These are phyloP conservation scores for Amoebophrya sp. DNA, from an alignment of 169 alveolate species.

Conservation along the genomic window DNA sequence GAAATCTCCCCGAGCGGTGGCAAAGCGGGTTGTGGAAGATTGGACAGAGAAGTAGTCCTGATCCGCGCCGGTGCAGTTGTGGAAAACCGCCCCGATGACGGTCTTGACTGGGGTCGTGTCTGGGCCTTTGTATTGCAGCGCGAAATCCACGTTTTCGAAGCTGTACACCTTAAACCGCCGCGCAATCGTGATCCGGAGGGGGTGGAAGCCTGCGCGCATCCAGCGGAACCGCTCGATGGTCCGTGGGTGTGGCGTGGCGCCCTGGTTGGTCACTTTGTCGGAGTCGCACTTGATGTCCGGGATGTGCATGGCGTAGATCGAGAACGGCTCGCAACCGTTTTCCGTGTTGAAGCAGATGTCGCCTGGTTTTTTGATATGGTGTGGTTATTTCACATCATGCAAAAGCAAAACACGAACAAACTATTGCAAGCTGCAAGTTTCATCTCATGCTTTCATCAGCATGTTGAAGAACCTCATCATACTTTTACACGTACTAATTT, in stretches of 20 bases:
- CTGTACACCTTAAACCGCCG: background rate
- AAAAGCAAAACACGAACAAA: no score
- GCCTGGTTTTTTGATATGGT: background rate
- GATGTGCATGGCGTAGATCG: background rate
- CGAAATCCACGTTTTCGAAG: background rate
- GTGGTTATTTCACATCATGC: no score
- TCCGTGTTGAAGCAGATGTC: slow-evolving; percentile 1
- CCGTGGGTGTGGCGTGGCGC: background rate
- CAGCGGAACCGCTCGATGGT: background rate
- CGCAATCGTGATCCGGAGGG: background rate
- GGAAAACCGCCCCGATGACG: background rate
- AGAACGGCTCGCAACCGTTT: background rate
- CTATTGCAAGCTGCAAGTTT: no score
- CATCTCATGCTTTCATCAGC: no score
- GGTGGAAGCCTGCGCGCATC: slow-evolving; percentile 10
- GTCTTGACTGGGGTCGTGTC: background rate
- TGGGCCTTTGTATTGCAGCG: background rate
- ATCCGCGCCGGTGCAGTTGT: background rate
- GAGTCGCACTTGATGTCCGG: background rate
- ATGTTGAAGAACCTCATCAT: no score
- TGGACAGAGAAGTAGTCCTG: background rate
- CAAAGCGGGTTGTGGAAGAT: background rate
- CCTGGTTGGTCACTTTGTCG: background rate
- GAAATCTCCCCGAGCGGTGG: background rate
- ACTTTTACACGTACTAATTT: background rate